Evolutionary conservation across 2,329 filamentous ascomycete species (phyloP).

Genomic region (Fusarium buxicola): DNA sequence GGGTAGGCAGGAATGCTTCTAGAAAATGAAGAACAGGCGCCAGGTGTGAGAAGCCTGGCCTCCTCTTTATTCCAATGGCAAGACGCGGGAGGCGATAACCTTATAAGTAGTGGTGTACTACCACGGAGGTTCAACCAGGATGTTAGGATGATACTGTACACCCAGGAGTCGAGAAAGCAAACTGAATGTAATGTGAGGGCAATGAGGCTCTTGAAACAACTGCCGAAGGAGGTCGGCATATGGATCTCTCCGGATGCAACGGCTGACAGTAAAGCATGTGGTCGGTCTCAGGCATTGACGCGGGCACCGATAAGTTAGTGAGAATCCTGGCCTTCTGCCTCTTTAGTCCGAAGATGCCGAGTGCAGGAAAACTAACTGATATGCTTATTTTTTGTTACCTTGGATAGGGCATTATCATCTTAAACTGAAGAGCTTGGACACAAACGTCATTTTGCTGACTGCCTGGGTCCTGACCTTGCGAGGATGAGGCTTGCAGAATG

Average conservation of each 20-base stretch:
- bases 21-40: too few relatives aligned
- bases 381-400: constrained; percentile 19
- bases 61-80: background rate
- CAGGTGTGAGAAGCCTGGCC: too few relatives aligned
- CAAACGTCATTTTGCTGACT: constrained; percentile 30
- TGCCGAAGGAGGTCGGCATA: constrained; percentile 11
- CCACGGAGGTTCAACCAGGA: too few relatives aligned
- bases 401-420: constrained; percentile 2
- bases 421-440: constrained; percentile 5
- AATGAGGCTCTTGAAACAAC: constrained; percentile 25
- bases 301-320: constrained; percentile 19
- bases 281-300: constrained; percentile 16
- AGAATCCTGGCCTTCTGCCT: constrained; percentile 6
- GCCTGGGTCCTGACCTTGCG: background rate
- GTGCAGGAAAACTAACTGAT: constrained; percentile 2
- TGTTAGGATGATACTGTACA: background rate
- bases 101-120: background rate
- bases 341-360: constrained; percentile 38
- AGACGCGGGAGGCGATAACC: too few relatives aligned
- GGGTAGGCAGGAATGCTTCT: too few relatives aligned
- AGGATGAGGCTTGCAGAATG: constrained; percentile 25
- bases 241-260: constrained; percentile 36
- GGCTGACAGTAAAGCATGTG: constrained; percentile 28
- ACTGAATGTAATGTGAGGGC: constrained; percentile 3
- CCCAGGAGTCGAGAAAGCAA: background rate